These are phyloP conservation scores for Tulasnella sp. DNA, from an alignment of 768 basidiomycete species.

Conservation along the genomic window DNA sequence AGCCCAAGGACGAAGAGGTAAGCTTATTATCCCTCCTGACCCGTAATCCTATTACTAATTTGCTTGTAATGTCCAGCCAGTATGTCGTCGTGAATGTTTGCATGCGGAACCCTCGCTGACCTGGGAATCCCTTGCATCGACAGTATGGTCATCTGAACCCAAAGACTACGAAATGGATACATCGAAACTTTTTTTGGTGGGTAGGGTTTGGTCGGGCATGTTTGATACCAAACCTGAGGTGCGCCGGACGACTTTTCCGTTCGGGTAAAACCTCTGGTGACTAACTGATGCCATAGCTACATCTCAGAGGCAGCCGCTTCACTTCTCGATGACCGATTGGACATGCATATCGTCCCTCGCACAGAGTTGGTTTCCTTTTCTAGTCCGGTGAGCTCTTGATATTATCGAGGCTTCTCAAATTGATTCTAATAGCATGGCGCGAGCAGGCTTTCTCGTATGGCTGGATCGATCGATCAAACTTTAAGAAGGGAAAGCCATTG, in stretches of 20 bases:
- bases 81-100: background rate
- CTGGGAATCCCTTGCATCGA: background rate
- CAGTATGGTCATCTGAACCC: conserved; percentile 73
- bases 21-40: background rate
- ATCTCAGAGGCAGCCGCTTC: conserved; percentile 86
- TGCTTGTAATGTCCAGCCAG: background rate
- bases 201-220: conserved; percentile 85
- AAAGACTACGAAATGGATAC: conserved; percentile 88
- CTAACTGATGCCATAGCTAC: conserved; percentile 40
- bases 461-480: conserved; percentile 73
- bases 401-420: conserved; percentile 9
- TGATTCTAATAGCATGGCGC: background rate
- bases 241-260: conserved; percentile 9
- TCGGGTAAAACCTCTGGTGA: background rate
- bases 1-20: conserved; percentile 48
- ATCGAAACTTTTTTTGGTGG: conserved; percentile 78
- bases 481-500: conserved; percentile 71
- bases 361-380: conserved; percentile 77
- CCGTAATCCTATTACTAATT: background rate
- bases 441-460: conserved; percentile 91
- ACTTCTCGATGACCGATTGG: conserved; percentile 60
- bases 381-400: conserved; percentile 39
- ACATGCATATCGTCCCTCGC: conserved; percentile 70
- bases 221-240: conserved; percentile 83
- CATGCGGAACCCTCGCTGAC: conserved; percentile 3